These are phyloP conservation scores for Miscanthus lutarioriparius DNA, from an alignment of 176 grass and related monocot species.

Conservation along the genomic window DNA sequence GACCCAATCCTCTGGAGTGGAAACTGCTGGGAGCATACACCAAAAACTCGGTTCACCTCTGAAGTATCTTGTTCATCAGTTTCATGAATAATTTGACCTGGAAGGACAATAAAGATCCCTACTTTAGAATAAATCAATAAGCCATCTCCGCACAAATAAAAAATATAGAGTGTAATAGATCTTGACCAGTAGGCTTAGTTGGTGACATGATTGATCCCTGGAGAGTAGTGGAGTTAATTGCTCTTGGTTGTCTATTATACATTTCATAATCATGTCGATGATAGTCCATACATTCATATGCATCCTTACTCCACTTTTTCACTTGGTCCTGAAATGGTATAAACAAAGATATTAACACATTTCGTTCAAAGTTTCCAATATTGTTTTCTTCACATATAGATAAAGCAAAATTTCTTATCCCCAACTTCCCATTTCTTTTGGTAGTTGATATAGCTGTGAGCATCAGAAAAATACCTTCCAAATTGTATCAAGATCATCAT, in stretches of 20 bases:
- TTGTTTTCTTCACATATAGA: neutral
- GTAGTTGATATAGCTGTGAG: neutral
- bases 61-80: neutral
- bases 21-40: neutral
- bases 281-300: neutral
- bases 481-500: neutral
- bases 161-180: neutral
- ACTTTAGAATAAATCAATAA: no score
- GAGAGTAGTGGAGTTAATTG: neutral
- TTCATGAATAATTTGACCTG: neutral
- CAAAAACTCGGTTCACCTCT: neutral
- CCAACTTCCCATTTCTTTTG: no score
- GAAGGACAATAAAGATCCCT: neutral
- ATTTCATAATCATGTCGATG: constrained; percentile 34
- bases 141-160: neutral
- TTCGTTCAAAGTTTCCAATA: neutral
- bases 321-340: neutral
- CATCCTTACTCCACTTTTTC: constrained; percentile 17
- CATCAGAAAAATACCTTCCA: constrained; percentile 12
- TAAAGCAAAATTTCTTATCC: neutral
- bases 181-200: constrained; percentile 15
- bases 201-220: neutral
- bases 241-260: constrained; percentile 12
- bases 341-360: neutral
- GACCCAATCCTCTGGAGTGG: constrained; percentile 4